Evolutionary conservation across 106 monocot genomes (phyloP), one percentile per base, ranked within the genome.

Genomic region (Ottelia alismoides): DNA sequence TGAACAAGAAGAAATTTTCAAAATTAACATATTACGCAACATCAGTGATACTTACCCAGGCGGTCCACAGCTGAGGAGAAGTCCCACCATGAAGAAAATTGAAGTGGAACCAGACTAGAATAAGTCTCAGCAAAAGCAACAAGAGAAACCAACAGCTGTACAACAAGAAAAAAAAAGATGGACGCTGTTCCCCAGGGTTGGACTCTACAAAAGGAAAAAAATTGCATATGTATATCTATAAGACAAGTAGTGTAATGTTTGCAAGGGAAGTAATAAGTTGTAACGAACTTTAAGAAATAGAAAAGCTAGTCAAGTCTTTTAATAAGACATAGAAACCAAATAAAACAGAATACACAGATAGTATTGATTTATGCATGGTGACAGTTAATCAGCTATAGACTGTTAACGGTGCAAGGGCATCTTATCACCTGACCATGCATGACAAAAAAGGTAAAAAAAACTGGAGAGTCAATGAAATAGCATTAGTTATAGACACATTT

Each of bases 101-200:
- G 74, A 65, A 65, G 45, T 51, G 11, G 59, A 25, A 80, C 60
- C 30, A 52, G 64, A 65, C 20, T 71, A 55, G 66, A 69, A 58
- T 58, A 49, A 47, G 71, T 69, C 67, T 87, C 77, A 63, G 75
- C 49, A 65, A 70, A 77, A 62, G 83, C 74, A 73, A 78, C 61
- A 53, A 87, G 53, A 49, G 59, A 65, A 65, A 70, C 65, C 53
- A 78, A 74, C 48, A 75, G 40, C 54, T 93, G 87, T 58, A 84
- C 47, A 32, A 84, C 51, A 24, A 84, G 16, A 59, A 73, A 83
- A 52, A 80, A 93, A 30, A 93, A 30, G 63, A 87, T 76, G 56
- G 83, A 80, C 54, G 72, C 56, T 52, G 80, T 75, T 62, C 70
- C 83, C 87, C 77, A 70, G 5, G 80, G 83, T 45, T 83, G 79